Percentiles rank a stretch among this genome's conserved stretches.
Conservation (phyloP, 2,329 filamentous ascomycete genomes). For the Tetracladium maxilliforme region DNA sequence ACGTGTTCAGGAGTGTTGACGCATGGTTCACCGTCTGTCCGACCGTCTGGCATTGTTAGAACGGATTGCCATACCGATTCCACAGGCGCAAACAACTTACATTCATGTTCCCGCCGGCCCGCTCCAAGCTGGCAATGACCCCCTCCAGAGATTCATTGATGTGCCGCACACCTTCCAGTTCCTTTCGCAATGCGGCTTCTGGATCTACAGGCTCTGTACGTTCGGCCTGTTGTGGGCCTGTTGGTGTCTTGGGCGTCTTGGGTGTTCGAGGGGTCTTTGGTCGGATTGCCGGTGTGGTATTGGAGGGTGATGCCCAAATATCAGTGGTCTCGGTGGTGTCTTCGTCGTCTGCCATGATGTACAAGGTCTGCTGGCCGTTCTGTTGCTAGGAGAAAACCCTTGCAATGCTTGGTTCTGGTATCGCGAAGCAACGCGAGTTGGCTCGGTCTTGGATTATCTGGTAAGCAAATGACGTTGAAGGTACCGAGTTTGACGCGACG, state of each 20-base stretch:
- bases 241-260: conserved; percentile 29
- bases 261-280: conserved; percentile 37
- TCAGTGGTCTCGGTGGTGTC: no score
- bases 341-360: no score
- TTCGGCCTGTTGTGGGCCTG: conserved; percentile 5
- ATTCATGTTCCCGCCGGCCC: conserved; percentile 64
- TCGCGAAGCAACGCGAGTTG: no score
- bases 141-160: conserved; percentile 82
- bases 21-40: conserved; percentile 75
- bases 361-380: no score
- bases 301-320: no score
- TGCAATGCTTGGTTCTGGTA: no score
- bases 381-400: no score
- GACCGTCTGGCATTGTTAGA: conserved; percentile 49
- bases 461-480: no score
- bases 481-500: no score
- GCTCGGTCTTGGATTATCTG: no score
- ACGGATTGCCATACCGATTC: no score
- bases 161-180: conserved; percentile 69
- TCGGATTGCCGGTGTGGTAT: no score
- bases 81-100: conserved; percentile 28
- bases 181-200: conserved; percentile 59
- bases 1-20: conserved; percentile 81
- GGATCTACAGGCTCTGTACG: conserved; percentile 10
- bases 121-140: conserved; percentile 56